Conservation (phyloP, 1,284 basidiomycete species). For the Naganishia cerealis region DNA sequence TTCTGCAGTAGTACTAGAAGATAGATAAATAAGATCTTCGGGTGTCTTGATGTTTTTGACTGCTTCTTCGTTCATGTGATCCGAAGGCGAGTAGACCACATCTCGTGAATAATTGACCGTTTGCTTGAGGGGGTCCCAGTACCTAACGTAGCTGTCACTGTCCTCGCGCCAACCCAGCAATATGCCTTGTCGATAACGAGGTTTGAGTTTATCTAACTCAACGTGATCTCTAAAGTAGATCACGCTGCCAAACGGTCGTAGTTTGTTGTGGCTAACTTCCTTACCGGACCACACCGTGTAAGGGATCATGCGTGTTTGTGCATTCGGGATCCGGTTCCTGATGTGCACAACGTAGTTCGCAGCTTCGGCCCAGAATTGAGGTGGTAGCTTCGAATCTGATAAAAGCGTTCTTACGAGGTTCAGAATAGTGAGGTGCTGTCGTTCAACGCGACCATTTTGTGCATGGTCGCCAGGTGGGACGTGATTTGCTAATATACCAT, state of each 20-base stretch:
- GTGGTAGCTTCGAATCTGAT: not conserved
- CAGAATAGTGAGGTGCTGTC: constrained; percentile 24
- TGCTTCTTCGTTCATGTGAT: too few relatives aligned
- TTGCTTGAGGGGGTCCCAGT: not conserved
- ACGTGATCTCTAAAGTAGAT: not conserved
- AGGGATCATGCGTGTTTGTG: not conserved
- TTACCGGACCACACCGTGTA: not conserved
- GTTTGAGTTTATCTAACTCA: not conserved
- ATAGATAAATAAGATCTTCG: too few relatives aligned
- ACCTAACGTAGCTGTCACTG: not conserved
- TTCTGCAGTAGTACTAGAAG: too few relatives aligned
- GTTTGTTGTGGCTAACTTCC: not conserved
- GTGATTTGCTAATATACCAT: constrained; percentile 28
- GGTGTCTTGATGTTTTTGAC: too few relatives aligned
- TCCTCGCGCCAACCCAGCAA: constrained; percentile 1
- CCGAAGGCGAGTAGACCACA: not conserved
- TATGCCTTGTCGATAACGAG: not conserved
- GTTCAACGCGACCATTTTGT: constrained; percentile 27
- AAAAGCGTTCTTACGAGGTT: constrained; percentile 19
- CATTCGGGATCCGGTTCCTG: constrained; percentile 28
- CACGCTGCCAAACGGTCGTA: not conserved
- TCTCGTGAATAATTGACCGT: not conserved
- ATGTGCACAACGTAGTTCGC: constrained; percentile 25
- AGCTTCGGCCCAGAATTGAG: constrained; percentile 33
- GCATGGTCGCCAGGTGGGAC: constrained; percentile 29